Conservation (phyloP, 2,329 filamentous ascomycete species). For the Emergomyces africanus region DNA sequence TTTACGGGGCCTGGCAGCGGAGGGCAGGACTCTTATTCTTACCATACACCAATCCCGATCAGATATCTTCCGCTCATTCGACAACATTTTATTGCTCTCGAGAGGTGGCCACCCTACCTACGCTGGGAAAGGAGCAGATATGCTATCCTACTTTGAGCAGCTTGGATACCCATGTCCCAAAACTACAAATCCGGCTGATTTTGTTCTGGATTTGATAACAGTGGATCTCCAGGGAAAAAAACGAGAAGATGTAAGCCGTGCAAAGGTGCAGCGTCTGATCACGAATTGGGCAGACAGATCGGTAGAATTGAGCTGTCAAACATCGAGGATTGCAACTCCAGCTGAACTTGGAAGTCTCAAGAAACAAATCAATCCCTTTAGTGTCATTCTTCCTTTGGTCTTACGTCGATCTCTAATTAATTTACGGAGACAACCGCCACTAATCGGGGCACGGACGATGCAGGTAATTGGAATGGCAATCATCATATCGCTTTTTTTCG, state of each 20-base stretch:
- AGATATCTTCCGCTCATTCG: slow-evolving; percentile 58
- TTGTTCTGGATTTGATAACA: slow-evolving; percentile 63
- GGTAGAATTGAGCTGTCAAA: slow-evolving; percentile 13
- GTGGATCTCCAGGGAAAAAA: slow-evolving; percentile 56
- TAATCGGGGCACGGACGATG: slow-evolving; percentile 53
- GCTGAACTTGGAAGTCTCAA: slow-evolving; percentile 59
- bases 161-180: slow-evolving; percentile 53
- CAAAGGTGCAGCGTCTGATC: slow-evolving; percentile 50
- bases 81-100: slow-evolving; percentile 57
- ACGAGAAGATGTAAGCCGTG: slow-evolving; percentile 49
- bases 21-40: slow-evolving; percentile 62
- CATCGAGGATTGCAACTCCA: slow-evolving; percentile 47
- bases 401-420: slow-evolving; percentile 57
- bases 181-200: slow-evolving; percentile 65
- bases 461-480: slow-evolving; percentile 53
- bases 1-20: slow-evolving; percentile 54
- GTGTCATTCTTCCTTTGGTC: slow-evolving; percentile 52
- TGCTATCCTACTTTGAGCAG: slow-evolving; percentile 51
- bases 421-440: slow-evolving; percentile 50
- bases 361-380: slow-evolving; percentile 49
- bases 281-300: slow-evolving; percentile 39
- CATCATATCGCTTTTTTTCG: slow-evolving; percentile 56
- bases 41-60: slow-evolving; percentile 68
- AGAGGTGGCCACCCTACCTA: slow-evolving; percentile 57
- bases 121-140: slow-evolving; percentile 47